Evolutionary conservation across 2,329 filamentous ascomycete genomes (phyloP).

Genomic region (Fusarium nurragi): DNA sequence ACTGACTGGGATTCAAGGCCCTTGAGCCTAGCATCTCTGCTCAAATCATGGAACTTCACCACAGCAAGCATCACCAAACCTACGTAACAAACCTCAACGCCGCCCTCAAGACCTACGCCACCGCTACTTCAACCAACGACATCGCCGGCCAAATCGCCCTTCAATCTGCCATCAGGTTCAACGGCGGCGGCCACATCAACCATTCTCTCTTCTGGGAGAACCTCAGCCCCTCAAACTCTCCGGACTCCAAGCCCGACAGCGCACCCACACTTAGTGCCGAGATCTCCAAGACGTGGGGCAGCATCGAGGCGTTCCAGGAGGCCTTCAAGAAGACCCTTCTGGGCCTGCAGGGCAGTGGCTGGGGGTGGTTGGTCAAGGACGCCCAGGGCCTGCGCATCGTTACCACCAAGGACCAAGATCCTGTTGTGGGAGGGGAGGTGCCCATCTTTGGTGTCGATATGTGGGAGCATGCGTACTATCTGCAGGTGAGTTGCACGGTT

Average conservation of each 20-base stretch:
- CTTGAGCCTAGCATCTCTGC: conserved; percentile 78
- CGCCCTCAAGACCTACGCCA: conserved; percentile 67
- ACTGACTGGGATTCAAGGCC: conserved; percentile 58
- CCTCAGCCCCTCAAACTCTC: conserved; percentile 68
- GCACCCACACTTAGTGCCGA: conserved; percentile 68
- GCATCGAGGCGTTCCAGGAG: conserved; percentile 70
- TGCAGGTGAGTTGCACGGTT: conserved; percentile 65
- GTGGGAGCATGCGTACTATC: conserved; percentile 94
- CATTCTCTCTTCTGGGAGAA: conserved; percentile 94
- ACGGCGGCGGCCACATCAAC: conserved; percentile 93
- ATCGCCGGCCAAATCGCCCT: conserved; percentile 72
- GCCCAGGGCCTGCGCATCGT: conserved; percentile 71
- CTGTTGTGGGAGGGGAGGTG: conserved; percentile 70
- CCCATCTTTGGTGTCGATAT: conserved; percentile 84
- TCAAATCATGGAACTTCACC: conserved; percentile 85
- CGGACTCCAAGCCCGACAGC: conserved; percentile 64
- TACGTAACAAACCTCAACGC: conserved; percentile 81
- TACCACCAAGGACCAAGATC: conserved; percentile 89
- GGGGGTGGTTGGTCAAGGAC: conserved; percentile 85
- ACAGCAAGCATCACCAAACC: conserved; percentile 80
- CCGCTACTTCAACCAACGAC: conserved; percentile 65
- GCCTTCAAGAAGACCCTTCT: conserved; percentile 73
- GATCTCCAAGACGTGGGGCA: conserved; percentile 74
- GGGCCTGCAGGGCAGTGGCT: conserved; percentile 83
- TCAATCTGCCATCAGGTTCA: conserved; percentile 82